Conservation (phyloP, 2,329 filamentous ascomycete species). For the Calonectria pauciramosa region DNA sequence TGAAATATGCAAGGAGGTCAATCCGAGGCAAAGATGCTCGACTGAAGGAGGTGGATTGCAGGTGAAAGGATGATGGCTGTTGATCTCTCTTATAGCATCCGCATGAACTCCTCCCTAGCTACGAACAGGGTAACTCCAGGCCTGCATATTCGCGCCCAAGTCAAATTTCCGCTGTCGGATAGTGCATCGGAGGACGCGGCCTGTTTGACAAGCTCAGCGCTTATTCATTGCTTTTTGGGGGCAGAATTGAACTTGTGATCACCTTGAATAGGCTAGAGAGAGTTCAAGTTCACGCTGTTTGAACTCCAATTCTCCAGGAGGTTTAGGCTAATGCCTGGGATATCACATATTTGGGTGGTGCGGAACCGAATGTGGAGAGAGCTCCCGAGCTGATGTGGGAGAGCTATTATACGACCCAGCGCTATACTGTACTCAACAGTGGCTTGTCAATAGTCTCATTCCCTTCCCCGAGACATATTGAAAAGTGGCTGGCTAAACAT, state of each 20-base stretch:
- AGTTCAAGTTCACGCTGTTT: neutral
- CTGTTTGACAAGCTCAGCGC: neutral
- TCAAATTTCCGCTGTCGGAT: neutral
- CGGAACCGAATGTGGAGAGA: neutral
- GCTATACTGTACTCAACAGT: neutral
- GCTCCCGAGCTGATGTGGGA: neutral
- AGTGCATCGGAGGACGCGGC: neutral
- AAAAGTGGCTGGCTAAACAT: neutral
- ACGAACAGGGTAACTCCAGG: neutral
- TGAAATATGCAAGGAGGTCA: neutral
- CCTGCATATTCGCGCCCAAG: neutral
- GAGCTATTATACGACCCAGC: neutral
- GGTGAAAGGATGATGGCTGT: neutral
- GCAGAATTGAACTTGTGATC: neutral
- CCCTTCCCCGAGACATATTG: neutral
- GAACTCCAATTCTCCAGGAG: neutral
- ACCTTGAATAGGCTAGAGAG: neutral
- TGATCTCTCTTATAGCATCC: neutral
- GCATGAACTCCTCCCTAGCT: neutral
- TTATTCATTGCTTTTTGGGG: neutral
- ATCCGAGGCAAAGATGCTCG: neutral
- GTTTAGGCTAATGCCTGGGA: neutral
- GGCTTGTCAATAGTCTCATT: neutral
- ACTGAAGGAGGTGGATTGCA: too few species aligned
- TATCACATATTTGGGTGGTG: neutral